Evolutionary conservation across 2,329 filamentous ascomycete genomes (phyloP), one percentile per base, ranked within the genome.

Genomic region (Paecilomyces dactylethromorphus): DNA sequence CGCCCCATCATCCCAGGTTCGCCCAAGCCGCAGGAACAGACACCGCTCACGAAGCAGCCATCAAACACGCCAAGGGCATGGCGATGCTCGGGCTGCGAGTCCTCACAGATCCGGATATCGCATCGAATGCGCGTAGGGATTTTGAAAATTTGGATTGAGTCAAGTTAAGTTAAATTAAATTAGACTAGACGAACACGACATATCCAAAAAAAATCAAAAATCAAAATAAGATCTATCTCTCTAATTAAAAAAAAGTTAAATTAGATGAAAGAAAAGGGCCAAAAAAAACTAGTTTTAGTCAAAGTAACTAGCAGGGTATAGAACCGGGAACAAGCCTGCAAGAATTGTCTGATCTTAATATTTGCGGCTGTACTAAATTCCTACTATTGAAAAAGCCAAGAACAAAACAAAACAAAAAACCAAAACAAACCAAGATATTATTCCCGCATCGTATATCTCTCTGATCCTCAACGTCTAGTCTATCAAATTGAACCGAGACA

Each of bases 51-150:
- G 63, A 65, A 3, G 63, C 64, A 7, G 73, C 76, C 0, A 65
- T 79, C 5, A 68, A 68, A 33, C 71, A 69, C 52, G 74, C 69
- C 0, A 77, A 77, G 63, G 75, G 74, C 0, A 74, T 79, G 74
- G 75, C 75, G 0, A 66, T 59, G 21, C 33, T 50, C 7, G 59
- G 29, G 8, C 57, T 56, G 49, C 56, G 59, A 49, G 33, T 57
- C 4, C 39, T 45, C 39, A 10, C 21, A 10, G 39, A 45, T 21
- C 7, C 39, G 21, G n/a, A 45, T 18, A 18, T 45, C n/a, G 39
- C 39, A 45, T 18, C 39, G 39, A 45, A 45, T 45, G 39, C 39
- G 15, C 39, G 15, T n/a, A 45, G 39, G 39, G 39, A 45, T 18
- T 45, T 45, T 45, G 39, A 45, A 3, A 11, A 33, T 2, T 18